Conservation (phyloP, 1,139 yeast genomes). For the Yamadazyma atmosphaerica region DNA sequence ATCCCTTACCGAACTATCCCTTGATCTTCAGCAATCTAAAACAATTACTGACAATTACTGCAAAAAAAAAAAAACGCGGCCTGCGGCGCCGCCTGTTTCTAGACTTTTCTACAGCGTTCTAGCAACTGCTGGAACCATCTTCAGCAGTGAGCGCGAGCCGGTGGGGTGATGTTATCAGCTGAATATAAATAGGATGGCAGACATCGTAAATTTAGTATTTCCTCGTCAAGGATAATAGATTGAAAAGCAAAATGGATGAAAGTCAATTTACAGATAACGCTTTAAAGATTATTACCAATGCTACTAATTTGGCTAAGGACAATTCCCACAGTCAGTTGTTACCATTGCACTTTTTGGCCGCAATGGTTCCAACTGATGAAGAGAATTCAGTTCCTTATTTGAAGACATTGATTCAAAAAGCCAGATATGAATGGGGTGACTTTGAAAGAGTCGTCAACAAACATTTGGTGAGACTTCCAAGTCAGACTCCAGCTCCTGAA, state of each 20-base stretch:
- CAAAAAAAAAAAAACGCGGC: not conserved
- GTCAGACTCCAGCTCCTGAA: constrained; percentile 84
- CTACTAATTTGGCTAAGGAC: constrained; percentile 80
- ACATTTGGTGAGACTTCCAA: constrained; percentile 79
- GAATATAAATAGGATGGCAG: constrained; percentile 3
- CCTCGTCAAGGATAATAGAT: not conserved
- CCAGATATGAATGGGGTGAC: constrained; percentile 81
- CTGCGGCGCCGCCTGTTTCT: not conserved
- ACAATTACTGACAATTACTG: not conserved
- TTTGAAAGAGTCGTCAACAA: constrained; percentile 81
- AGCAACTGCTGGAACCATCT: constrained; percentile 6
- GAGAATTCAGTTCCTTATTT: constrained; percentile 73
- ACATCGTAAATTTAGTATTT: not conserved
- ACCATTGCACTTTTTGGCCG: constrained; percentile 89
- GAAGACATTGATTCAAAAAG: constrained; percentile 83
- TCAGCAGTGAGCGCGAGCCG: not conserved
- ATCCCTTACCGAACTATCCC: no score
- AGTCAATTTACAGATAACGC: constrained; percentile 94
- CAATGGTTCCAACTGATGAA: constrained; percentile 76
- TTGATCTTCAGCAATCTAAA: not conserved
- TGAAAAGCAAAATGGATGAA: constrained; percentile 48
- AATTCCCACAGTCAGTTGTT: constrained; percentile 79
- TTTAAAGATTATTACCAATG: constrained; percentile 72
- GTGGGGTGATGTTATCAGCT: no score
- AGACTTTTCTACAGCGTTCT: constrained; percentile 4